phyloP scores from a whole-genome alignment of 1,284 basidiomycete genomes.

The Marasmius tenuissimus region DNA sequence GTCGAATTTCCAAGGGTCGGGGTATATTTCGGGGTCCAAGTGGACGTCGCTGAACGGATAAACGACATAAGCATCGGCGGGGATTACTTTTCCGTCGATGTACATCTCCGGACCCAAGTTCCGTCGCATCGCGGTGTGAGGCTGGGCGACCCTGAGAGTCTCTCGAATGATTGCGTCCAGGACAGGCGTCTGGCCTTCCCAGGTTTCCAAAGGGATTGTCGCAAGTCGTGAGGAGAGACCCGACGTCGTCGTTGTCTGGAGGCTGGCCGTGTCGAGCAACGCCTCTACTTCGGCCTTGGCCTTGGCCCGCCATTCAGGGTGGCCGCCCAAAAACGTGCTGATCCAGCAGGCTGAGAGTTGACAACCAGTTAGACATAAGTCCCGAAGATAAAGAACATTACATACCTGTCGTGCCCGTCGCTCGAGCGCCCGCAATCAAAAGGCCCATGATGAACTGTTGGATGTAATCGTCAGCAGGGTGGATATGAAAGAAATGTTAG shows the following conservation, averaged over 20 bases:
- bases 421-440: conserved; percentile 70
- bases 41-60: conserved; percentile 79
- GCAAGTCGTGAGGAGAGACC: conserved; percentile 47
- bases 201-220: conserved; percentile 62
- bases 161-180: conserved; percentile 71
- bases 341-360: conserved; percentile 61
- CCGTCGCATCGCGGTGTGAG: conserved; percentile 74
- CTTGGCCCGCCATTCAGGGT: conserved; percentile 60
- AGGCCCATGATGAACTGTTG: conserved; percentile 76
- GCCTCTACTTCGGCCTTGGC: conserved; percentile 58
- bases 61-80: conserved; percentile 68
- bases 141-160: conserved; percentile 73
- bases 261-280: conserved; percentile 47
- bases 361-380: conserved; percentile 15
- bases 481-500: conserved; percentile 18
- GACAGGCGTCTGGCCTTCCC: conserved; percentile 67
- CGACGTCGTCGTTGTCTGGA: conserved; percentile 26
- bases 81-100: conserved; percentile 63
- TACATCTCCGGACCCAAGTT: conserved; percentile 68
- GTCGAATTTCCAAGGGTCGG: conserved; percentile 73
- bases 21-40: conserved; percentile 65
- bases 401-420: conserved; percentile 69
- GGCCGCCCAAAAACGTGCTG: conserved; percentile 63
- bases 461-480: conserved; percentile 16
- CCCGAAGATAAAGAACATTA: conserved; percentile 16